A percentile compares a stretch with the other conserved stretches of the same genome.
Evolutionary conservation across 768 basidiomycete species (phyloP).

Genomic region (Lentinus tigrinus): DNA sequence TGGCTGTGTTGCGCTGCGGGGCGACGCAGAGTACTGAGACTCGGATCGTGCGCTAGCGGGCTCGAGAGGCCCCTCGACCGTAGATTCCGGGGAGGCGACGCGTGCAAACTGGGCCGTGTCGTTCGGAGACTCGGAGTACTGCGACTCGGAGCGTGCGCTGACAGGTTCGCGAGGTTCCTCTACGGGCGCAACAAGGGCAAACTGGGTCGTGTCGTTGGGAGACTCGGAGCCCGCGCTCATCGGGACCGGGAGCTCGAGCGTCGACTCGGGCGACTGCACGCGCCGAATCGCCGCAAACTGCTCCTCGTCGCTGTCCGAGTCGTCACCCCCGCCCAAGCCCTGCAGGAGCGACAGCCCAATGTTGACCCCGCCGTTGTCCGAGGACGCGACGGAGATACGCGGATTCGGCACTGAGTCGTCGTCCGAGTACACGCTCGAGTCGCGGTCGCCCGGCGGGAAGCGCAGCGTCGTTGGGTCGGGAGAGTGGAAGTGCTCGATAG

Average conservation of each 20-base stretch:
- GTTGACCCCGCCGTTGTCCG: constrained; percentile 57
- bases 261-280: constrained; percentile 11
- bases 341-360: constrained; percentile 70
- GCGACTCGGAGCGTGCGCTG: constrained; percentile 9
- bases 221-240: constrained; percentile 3
- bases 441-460: not conserved
- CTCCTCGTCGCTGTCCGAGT: constrained; percentile 19
- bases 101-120: not conserved
- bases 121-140: constrained; percentile 7
- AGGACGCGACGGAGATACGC: constrained; percentile 38
- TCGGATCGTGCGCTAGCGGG: not conserved
- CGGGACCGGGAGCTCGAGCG: not conserved
- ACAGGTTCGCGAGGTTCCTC: not conserved
- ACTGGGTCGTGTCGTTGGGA: not conserved
- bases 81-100: not conserved
- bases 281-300: not conserved
- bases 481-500: constrained; percentile 4
- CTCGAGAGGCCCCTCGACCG: not conserved
- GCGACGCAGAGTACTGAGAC: constrained; percentile 1
- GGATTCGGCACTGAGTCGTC: constrained; percentile 23
- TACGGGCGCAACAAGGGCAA: not conserved
- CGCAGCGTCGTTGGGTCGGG: constrained; percentile 1
- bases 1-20: not conserved
- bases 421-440: constrained; percentile 9
- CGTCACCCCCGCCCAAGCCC: constrained; percentile 36